Evolutionary conservation across 306 rosid species (phyloP), one percentile per base, ranked within the genome.

Genomic region (Spatholobus suberectus): DNA sequence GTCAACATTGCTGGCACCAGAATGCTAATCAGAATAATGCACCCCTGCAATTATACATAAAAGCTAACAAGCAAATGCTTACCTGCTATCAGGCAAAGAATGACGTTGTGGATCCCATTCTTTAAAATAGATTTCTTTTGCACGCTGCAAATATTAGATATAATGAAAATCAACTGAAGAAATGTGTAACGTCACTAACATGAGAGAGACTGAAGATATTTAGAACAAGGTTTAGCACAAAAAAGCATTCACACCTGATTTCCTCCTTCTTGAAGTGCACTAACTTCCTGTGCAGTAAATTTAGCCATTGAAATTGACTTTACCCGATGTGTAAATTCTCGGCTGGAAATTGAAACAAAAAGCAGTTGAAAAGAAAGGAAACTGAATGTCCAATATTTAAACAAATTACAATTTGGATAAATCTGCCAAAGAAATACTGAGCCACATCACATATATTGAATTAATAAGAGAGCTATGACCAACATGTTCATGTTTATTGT

Each of bases 251-350:
- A 73, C 89, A 91, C 99, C 92, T 92, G 89, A 88, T 96, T 96
- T 85, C 99, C 99, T 29, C 98, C 96, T 85, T 90, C 97, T 88
- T 91, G 98, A 82, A 96, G 99, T 59, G 97, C 93, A 67, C 47
- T 83, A 77, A 96, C 98, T 91, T 96, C 99, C 88, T 92, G 97
- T 9, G 92, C 90, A 26, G 92, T 89, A 86, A 96, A 96, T 71
- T 93, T 93, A 41, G 98, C 94, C 98, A 93, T 93, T 4, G 98
- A 96, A 80, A 93, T 70, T 43, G 98, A 93, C 85, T 96, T 96
- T 86, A 96, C 99, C 38, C 98, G 78, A 81, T 96, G 99, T 0
- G 98, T 92, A 82, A 96, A 96, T 87, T 96, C 99, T 20, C 98
- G 97, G 77, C 99, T 96, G 90, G 76, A 94, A 86, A 86, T 78